Conservation (phyloP, 176 grass and related monocot species). For the Oryza glaberrima region DNA sequence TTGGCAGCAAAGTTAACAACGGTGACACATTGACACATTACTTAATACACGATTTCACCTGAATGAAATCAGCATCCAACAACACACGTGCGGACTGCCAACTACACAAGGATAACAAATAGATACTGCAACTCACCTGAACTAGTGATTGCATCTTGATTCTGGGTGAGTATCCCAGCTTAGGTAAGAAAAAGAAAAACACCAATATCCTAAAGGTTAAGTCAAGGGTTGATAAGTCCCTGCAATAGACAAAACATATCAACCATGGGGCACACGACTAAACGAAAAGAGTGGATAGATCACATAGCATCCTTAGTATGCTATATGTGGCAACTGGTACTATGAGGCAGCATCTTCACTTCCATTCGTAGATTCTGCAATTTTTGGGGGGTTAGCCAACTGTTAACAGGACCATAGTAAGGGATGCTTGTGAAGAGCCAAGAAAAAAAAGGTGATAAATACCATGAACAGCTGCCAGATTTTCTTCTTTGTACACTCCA, state of each 20-base stretch:
- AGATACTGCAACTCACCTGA: not conserved
- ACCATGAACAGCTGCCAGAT: slow-evolving; percentile 71
- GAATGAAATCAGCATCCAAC: not conserved
- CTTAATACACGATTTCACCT: not conserved
- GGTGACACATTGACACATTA: not conserved
- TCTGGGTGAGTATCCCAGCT: not conserved
- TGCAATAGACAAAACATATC: not conserved
- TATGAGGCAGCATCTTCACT: slow-evolving; percentile 38
- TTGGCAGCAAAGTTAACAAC: slow-evolving; percentile 9
- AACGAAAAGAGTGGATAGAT: not conserved
- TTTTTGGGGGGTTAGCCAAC: slow-evolving; percentile 6
- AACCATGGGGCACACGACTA: not conserved
- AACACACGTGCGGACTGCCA: not conserved
- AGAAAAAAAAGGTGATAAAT: slow-evolving; percentile 21
- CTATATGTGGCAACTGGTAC: not conserved
- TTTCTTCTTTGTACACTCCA: slow-evolving; percentile 85
- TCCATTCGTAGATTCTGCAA: slow-evolving; percentile 77
- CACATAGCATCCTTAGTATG: slow-evolving; percentile 13
- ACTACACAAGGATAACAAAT: slow-evolving; percentile 27
- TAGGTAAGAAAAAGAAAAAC: not conserved
- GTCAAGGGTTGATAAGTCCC: slow-evolving; percentile 10
- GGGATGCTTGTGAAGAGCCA: not conserved
- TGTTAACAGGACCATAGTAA: not conserved
- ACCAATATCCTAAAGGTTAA: not conserved
- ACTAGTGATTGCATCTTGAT: not conserved